These are phyloP conservation scores for Monosporascus sp. DNA, from an alignment of 2,329 filamentous ascomycete species.

Conservation along the genomic window DNA sequence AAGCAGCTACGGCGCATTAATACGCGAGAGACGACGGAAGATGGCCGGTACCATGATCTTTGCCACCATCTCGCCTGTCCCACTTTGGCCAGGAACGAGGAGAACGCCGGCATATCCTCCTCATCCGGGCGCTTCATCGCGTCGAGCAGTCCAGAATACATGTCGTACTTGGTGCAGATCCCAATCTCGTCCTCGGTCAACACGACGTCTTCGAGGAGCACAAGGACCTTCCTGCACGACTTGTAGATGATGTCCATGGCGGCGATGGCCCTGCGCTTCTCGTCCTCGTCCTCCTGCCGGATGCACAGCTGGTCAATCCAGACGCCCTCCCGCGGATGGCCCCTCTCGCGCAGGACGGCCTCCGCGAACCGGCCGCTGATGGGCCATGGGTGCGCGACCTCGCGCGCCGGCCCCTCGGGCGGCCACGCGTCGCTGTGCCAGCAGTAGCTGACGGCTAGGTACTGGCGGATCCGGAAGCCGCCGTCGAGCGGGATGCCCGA, in stretches of 20 bases:
- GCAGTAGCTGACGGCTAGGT: conserved; percentile 6
- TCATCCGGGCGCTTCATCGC: background rate
- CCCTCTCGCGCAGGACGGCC: conserved; percentile 4
- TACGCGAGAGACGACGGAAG: background rate
- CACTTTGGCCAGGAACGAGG: background rate
- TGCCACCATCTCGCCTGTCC: conserved; percentile 4
- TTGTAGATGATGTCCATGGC: conserved; percentile 6
- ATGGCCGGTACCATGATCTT: conserved; percentile 2
- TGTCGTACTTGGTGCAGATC: background rate
- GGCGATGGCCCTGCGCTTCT: conserved; percentile 3
- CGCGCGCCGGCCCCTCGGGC: background rate
- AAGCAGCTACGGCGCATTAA: too few species aligned
- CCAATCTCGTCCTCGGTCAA: background rate
- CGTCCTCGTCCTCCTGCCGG: conserved; percentile 2
- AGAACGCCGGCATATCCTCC: background rate
- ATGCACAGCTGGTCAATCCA: conserved; percentile 9
- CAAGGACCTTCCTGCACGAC: conserved; percentile 1
- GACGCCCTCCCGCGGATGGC: conserved; percentile 4
- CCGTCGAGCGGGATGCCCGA: conserved; percentile 4
- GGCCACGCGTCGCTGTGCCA: conserved; percentile 5
- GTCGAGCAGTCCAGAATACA: background rate
- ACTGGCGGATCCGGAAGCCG: conserved; percentile 4
- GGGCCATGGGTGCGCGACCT: conserved; percentile 1
- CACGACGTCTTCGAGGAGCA: conserved; percentile 2
- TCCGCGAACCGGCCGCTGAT: conserved; percentile 4